Conservation (phyloP, 164 flowering plant genomes). For the Berberis thunbergii region DNA sequence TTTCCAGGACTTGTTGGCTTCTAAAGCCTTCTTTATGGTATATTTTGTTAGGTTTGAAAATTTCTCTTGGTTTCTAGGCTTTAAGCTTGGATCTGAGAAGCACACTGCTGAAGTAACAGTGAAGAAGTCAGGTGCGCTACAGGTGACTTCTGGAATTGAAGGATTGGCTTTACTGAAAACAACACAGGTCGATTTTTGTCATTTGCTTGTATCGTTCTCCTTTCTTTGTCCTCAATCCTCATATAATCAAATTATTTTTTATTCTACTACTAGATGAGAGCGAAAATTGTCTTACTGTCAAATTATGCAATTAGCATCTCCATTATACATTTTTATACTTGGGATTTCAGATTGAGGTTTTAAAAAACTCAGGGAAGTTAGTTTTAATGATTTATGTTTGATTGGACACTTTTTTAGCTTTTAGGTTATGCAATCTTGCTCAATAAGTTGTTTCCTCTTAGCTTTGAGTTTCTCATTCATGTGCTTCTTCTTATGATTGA, state of each 20-base stretch:
- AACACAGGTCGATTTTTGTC: constrained; percentile 43
- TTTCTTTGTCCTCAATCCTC: neutral
- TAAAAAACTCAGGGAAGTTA: too few relatives aligned
- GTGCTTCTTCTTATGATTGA: too few relatives aligned
- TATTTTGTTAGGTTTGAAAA: neutral
- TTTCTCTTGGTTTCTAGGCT: constrained; percentile 37
- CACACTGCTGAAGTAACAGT: constrained; percentile 67
- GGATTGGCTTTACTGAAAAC: constrained; percentile 87
- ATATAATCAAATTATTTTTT: neutral
- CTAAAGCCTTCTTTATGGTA: neutral
- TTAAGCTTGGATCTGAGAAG: constrained; percentile 91
- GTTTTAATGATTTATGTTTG: too few relatives aligned
- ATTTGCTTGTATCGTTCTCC: neutral
- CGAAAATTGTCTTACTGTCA: too few relatives aligned
- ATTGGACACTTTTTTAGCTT: too few relatives aligned
- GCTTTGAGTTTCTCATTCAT: too few relatives aligned
- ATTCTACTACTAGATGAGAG: too few relatives aligned
- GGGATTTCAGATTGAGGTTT: too few relatives aligned
- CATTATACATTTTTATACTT: too few relatives aligned
- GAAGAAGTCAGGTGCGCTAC: constrained; percentile 56
- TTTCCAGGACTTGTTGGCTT: neutral
- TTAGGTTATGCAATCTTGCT: too few relatives aligned
- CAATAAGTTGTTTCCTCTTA: too few relatives aligned
- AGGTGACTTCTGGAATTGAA: constrained; percentile 72
- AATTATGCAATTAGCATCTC: too few relatives aligned